phyloP scores from a whole-genome alignment of 768 basidiomycete species.

The Termitomyces titanicus region DNA sequence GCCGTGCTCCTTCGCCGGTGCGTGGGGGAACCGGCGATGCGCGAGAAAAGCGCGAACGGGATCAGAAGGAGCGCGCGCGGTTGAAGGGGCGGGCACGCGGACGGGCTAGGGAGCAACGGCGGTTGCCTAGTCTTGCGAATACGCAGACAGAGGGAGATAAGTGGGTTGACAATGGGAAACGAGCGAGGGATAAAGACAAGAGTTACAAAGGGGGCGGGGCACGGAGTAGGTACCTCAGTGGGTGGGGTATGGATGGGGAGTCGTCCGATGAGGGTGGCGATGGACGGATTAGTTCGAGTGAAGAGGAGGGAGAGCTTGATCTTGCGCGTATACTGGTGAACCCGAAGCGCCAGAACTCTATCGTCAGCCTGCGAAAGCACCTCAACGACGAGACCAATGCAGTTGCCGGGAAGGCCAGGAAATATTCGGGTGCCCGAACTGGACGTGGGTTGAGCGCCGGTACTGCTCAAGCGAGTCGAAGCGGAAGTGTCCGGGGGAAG shows the following conservation, averaged over 20 bases:
- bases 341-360: constrained; percentile 70
- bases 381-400: constrained; percentile 24
- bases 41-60: constrained; percentile 23
- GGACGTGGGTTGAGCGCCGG: constrained; percentile 14
- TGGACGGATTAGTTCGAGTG: constrained; percentile 26
- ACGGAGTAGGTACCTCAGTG: constrained; percentile 26
- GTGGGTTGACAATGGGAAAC: constrained; percentile 34
- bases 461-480: background rate
- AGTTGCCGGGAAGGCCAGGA: constrained; percentile 14
- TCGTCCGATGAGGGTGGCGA: constrained; percentile 40
- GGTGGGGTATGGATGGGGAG: constrained; percentile 24
- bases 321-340: constrained; percentile 66
- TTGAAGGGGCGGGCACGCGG: constrained; percentile 18
- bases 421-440: constrained; percentile 7
- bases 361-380: constrained; percentile 66
- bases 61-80: constrained; percentile 13
- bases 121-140: constrained; percentile 55
- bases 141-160: constrained; percentile 58
- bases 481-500: constrained; percentile 11
- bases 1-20: constrained; percentile 49
- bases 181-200: constrained; percentile 9
- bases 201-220: background rate
- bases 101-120: constrained; percentile 27
- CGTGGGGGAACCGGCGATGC: constrained; percentile 21
- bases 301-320: constrained; percentile 53